Base-by-base conservation (phyloP, 2,329 filamentous ascomycete species). In the Trichoderma sp. region DNA sequence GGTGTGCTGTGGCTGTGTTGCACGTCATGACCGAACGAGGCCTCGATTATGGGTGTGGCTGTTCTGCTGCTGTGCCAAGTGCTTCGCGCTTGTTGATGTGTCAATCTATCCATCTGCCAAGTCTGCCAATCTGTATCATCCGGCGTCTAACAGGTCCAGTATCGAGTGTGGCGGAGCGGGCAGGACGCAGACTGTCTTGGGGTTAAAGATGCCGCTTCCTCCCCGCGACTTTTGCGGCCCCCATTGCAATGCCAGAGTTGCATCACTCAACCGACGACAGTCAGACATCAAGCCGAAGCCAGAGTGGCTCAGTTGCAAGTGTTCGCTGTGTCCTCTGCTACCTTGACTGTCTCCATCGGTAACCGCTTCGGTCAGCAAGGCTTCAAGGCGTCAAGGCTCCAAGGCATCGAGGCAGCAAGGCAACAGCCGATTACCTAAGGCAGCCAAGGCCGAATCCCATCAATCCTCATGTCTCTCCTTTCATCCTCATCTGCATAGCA, bases 381-480 rank as follows among this genome's bases (percentile, higher is more conserved):
- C 55, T 34, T 14, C 34, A 39, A 39, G 34, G 34, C 34, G 9
- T 2, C 30, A 34, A 34, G 30, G 30, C 30, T 9, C 12, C 30
- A 34, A 34, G 30, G 30, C 10, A 3, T 34, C 30, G 10, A 34
- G 30, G 30, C 30, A 7, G 30, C 30, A 62, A 62, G 58, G 58
- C 58, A 62, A n/a, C 58, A 54, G 30, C 5, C 34, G 26, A 52
- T 52, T 34, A 52, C 28, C 28, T 52, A 52, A 52, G 34, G 12
- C 34, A 39, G 12, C 34, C 34, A 4, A 39, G 30, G 14, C 34
- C 34, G 3, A 39, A 39, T 39, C 12, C 3, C 26, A n/a, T 7
- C 26, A 34, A 34, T 52, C 50, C 26, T 52, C 30, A 39, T 39
- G 34, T 39, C 34, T 14, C 34, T 39, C 5, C 12, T 30, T 30